Base-by-base conservation (phyloP, 495 filamentous ascomycete species). In the Chaetomidium leptoderma region DNA sequence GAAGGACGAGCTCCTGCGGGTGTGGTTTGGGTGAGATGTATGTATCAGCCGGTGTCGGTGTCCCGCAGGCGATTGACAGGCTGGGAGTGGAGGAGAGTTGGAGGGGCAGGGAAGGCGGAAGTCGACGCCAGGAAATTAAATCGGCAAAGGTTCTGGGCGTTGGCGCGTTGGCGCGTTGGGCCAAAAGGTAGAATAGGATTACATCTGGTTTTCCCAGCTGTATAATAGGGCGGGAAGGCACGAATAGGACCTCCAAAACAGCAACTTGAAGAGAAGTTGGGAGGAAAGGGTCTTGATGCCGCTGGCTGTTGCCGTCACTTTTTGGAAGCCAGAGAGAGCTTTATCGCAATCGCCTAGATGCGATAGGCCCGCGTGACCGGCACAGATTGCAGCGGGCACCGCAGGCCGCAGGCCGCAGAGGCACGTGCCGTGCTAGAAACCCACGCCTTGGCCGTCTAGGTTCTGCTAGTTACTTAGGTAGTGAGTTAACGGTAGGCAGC, bases 311-410 rank as follows among this genome's bases (percentile, higher is more conserved):
- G 56, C 52, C 35, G 55, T 62, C 55, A 55, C 55, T 59, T 58
- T 64, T 48, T 21, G 46, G 59, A 58, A 10, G 33, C 58, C 58
- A 45, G 56, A 51, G 37, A 21, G 51, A 57, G 58, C 57, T 61
- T 66, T 63, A 66, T 67, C 64, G 63, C 61, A 59, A 59, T 62
- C 58, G 58, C 57, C 35, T 53, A 55, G 58, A 26, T 49, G 58
- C 59, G 66, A 67, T 68, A 67, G 60, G 62, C 66, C 39, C 56
- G 66, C 64, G 68, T 69, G 68, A 69, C 64, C 61, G 53, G 48
- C 64, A 63, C 57, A 65, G 61, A 61, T 58, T 68, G 61, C 56
- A 51, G 42, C 11, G 45, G 17, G 30, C 46, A 29, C n/a, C n/a
- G n/a, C n/a, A n/a, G n/a, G n/a, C n/a, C n/a, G n/a, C n/a, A n/a